Evolutionary conservation across 441 rosid genomes (phyloP).

Genomic region (Pelargonium hybrid): DNA sequence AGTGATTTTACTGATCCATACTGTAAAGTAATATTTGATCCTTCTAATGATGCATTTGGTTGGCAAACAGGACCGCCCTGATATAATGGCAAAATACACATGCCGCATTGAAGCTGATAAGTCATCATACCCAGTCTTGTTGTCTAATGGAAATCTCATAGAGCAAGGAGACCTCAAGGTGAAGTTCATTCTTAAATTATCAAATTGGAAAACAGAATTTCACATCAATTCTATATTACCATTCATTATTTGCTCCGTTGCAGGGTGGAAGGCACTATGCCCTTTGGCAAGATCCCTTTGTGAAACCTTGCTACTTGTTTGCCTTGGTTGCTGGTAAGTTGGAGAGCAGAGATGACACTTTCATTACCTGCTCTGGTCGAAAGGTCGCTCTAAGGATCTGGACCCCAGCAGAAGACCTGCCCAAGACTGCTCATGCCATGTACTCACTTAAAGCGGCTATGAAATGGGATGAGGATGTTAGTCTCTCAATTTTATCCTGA

Average conservation of each 20-base stretch:
- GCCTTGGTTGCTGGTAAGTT: slow-evolving; percentile 87
- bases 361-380: slow-evolving; percentile 69
- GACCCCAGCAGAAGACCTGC: slow-evolving; percentile 86
- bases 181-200: slow-evolving; percentile 13
- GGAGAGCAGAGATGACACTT: slow-evolving; percentile 81
- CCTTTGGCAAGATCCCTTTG: slow-evolving; percentile 94
- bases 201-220: not conserved
- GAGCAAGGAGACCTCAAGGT: slow-evolving; percentile 78
- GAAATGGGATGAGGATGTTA: slow-evolving; percentile 98
- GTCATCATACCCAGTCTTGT: slow-evolving; percentile 66
- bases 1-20: slow-evolving; percentile 10
- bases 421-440: slow-evolving; percentile 97
- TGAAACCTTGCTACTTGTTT: slow-evolving; percentile 91
- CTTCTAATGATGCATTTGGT: slow-evolving; percentile 16
- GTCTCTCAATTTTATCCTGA: slow-evolving; percentile 21
- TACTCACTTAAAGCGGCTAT: slow-evolving; percentile 88
- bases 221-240: not conserved
- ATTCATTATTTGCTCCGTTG: slow-evolving; percentile 11
- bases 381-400: slow-evolving; percentile 69
- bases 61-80: slow-evolving; percentile 73
- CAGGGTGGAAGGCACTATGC: slow-evolving; percentile 86
- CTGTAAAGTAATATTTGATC: slow-evolving; percentile 9
- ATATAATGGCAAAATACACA: slow-evolving; percentile 87
- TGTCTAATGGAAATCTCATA: slow-evolving; percentile 84
- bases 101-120: slow-evolving; percentile 89